phyloP scores from a whole-genome alignment of 257 asterid genomes.

The Apocynum venetum region DNA sequence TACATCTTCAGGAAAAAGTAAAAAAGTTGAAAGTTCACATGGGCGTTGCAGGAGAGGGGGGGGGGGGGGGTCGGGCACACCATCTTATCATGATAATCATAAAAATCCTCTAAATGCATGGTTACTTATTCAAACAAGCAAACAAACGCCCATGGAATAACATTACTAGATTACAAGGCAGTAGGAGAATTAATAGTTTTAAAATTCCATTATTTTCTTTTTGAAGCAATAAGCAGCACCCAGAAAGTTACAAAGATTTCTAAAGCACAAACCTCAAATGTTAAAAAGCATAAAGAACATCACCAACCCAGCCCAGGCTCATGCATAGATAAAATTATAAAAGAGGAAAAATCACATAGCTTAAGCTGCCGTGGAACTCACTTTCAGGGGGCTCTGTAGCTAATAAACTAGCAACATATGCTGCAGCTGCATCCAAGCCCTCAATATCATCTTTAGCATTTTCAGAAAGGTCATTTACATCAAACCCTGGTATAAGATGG shows the following conservation, averaged over 20 bases:
- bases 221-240: background rate
- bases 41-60: too few species aligned
- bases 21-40: background rate
- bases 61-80: too few species aligned
- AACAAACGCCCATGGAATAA: background rate
- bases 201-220: background rate
- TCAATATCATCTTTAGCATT: constrained; percentile 61
- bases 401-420: constrained; percentile 85
- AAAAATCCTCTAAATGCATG: too few species aligned
- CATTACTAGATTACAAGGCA: background rate
- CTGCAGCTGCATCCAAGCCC: constrained; percentile 85
- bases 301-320: background rate
- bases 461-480: constrained; percentile 81
- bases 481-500: constrained; percentile 62
- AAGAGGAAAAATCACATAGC: background rate
- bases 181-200: background rate
- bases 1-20: background rate
- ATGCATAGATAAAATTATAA: background rate
- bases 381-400: constrained; percentile 75
- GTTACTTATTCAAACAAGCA: too few species aligned
- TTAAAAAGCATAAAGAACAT: background rate
- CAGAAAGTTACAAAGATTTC: background rate
- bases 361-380: constrained; percentile 35
- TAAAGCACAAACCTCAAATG: background rate
- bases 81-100: too few species aligned